Evolutionary conservation across 2,329 filamentous ascomycete species (phyloP).

Genomic region (Stachybotrys chlorohalonatus): DNA sequence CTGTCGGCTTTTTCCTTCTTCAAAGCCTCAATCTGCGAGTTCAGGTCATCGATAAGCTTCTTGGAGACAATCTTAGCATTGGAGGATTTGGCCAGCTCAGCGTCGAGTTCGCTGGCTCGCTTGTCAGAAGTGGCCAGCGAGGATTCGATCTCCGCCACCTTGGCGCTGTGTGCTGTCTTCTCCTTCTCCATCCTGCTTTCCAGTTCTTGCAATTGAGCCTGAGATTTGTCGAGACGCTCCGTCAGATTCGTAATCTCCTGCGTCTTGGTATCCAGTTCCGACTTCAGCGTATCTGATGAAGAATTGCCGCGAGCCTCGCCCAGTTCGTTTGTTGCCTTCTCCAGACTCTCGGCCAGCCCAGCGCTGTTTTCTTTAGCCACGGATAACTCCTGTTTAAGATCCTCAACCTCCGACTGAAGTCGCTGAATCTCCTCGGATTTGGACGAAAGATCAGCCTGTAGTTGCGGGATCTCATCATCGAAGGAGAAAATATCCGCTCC

Average conservation of each 20-base stretch:
- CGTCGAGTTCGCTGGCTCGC: slow-evolving; percentile 28
- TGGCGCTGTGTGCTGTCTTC: slow-evolving; percentile 19
- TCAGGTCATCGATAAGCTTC: slow-evolving; percentile 28
- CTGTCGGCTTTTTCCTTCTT: slow-evolving; percentile 22
- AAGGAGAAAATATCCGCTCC: slow-evolving; percentile 84
- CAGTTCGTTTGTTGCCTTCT: slow-evolving; percentile 58
- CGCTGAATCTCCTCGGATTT: slow-evolving; percentile 62
- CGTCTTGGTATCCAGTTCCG: slow-evolving; percentile 38
- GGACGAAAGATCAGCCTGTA: slow-evolving; percentile 66
- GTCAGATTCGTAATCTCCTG: slow-evolving; percentile 40
- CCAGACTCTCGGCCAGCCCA: slow-evolving; percentile 57
- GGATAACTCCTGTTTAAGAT: slow-evolving; percentile 60
- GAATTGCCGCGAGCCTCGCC: slow-evolving; percentile 33
- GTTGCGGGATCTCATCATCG: slow-evolving; percentile 73
- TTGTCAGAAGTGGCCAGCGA: slow-evolving; percentile 25
- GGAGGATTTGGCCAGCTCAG: slow-evolving; percentile 27
- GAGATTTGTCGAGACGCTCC: slow-evolving; percentile 33
- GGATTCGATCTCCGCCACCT: slow-evolving; percentile 25
- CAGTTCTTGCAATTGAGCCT: slow-evolving; percentile 34
- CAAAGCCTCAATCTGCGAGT: slow-evolving; percentile 24
- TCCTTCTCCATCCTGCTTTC: slow-evolving; percentile 26
- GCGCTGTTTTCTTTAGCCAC: slow-evolving; percentile 62
- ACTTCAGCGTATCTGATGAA: slow-evolving; percentile 36
- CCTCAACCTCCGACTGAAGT: slow-evolving; percentile 60
- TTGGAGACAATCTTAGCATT: slow-evolving; percentile 31